phyloP scores from a whole-genome alignment of 1,139 yeast species.

The Debaryomyces psychrophilus region DNA sequence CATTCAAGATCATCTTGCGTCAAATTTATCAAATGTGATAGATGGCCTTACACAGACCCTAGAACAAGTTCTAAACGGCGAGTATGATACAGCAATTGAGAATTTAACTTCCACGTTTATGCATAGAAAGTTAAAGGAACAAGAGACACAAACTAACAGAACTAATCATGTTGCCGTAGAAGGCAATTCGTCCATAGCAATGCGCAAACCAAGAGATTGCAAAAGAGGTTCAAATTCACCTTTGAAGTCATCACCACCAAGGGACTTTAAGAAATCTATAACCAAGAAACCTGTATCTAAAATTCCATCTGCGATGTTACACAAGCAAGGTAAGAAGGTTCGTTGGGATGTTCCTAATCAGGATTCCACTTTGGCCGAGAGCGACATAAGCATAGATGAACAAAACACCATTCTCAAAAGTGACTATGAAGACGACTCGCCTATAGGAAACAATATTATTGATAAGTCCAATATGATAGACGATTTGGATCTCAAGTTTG shows the following conservation, averaged over 20 bases:
- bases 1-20: background rate
- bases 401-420: constrained; percentile 23
- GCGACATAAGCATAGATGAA: constrained; percentile 30
- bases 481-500: constrained; percentile 34
- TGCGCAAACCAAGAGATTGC: constrained; percentile 16
- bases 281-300: constrained; percentile 20
- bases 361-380: constrained; percentile 36
- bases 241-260: constrained; percentile 32
- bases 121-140: constrained; percentile 27
- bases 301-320: constrained; percentile 18
- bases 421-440: constrained; percentile 34
- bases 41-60: constrained; percentile 21
- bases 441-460: constrained; percentile 25
- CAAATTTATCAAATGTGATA: constrained; percentile 12
- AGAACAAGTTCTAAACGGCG: constrained; percentile 39
- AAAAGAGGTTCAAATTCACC: constrained; percentile 38
- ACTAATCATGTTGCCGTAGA: background rate
- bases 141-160: constrained; percentile 11
- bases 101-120: constrained; percentile 32
- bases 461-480: constrained; percentile 24
- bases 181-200: background rate
- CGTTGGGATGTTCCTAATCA: constrained; percentile 42
- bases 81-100: constrained; percentile 41
- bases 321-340: constrained; percentile 30
- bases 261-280: constrained; percentile 24